phyloP scores from a whole-genome alignment of 148 eudicot genomes.

The Oxyria digyna region DNA sequence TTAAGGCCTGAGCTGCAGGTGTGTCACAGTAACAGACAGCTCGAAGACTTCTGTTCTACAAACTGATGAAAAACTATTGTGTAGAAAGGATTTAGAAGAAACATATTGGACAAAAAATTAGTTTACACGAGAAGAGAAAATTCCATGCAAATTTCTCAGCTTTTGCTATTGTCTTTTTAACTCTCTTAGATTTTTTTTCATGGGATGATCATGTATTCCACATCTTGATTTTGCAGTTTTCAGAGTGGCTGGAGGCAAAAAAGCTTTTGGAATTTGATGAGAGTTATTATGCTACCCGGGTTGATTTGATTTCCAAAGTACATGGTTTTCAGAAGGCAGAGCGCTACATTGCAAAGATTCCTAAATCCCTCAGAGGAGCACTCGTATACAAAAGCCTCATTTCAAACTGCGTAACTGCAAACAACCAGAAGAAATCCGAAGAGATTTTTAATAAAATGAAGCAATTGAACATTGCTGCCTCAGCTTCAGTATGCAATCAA shows the following conservation, averaged over 20 bases:
- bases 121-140: neutral
- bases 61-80: neutral
- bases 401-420: constrained; percentile 39
- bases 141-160: neutral
- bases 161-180: neutral
- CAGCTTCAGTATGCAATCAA: constrained; percentile 62
- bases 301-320: constrained; percentile 68
- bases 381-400: constrained; percentile 52
- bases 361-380: constrained; percentile 46
- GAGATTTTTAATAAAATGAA: constrained; percentile 73
- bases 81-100: neutral
- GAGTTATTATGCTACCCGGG: constrained; percentile 55
- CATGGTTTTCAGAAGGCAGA: constrained; percentile 58
- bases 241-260: constrained; percentile 63
- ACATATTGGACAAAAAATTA: neutral
- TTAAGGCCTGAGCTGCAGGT: neutral
- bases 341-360: constrained; percentile 40
- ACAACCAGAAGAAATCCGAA: constrained; percentile 55
- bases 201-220: neutral
- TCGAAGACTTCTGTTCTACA: neutral
- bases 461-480: constrained; percentile 35
- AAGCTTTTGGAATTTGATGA: constrained; percentile 34
- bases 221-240: constrained; percentile 34
- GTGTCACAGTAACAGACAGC: neutral
- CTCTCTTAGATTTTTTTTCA: neutral